phyloP scores from a whole-genome alignment of 768 basidiomycete genomes.

The Trametes meyenii region DNA sequence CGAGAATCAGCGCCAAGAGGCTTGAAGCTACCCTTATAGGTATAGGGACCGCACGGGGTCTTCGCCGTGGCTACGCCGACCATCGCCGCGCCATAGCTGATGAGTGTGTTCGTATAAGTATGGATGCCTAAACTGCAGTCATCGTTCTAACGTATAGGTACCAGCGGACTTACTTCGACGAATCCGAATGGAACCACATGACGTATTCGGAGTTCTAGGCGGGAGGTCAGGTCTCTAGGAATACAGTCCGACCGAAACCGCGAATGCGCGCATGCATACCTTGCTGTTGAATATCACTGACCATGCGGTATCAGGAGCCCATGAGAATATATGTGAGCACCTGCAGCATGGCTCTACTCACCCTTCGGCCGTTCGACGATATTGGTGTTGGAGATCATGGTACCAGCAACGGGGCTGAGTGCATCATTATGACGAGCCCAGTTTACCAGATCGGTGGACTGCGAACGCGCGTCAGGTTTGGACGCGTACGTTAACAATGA shows the following conservation, averaged over 20 bases:
- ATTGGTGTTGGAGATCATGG: constrained; percentile 58
- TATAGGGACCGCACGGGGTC: constrained; percentile 62
- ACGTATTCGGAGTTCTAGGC: constrained; percentile 61
- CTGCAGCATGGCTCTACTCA: constrained; percentile 24
- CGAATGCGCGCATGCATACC: constrained; percentile 30
- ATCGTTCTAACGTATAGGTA: not conserved
- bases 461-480: not conserved
- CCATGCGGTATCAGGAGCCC: not conserved
- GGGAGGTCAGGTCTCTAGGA: not conserved
- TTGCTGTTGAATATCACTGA: constrained; percentile 57
- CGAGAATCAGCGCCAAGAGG: constrained; percentile 62
- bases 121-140: too few relatives aligned
- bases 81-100: constrained; percentile 63
- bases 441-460: constrained; percentile 53
- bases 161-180: constrained; percentile 48
- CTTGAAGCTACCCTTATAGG: constrained; percentile 55
- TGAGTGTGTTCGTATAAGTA: not conserved
- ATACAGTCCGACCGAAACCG: not conserved
- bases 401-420: constrained; percentile 53
- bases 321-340: not conserved
- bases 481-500: not conserved
- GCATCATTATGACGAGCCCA: constrained; percentile 66
- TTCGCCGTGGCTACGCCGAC: constrained; percentile 64
- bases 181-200: constrained; percentile 74
- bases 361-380: constrained; percentile 69